Evolutionary conservation across 164 flowering plant genomes (phyloP), one percentile per base, ranked within the genome.

Genomic region (Euptelea pleiosperma): DNA sequence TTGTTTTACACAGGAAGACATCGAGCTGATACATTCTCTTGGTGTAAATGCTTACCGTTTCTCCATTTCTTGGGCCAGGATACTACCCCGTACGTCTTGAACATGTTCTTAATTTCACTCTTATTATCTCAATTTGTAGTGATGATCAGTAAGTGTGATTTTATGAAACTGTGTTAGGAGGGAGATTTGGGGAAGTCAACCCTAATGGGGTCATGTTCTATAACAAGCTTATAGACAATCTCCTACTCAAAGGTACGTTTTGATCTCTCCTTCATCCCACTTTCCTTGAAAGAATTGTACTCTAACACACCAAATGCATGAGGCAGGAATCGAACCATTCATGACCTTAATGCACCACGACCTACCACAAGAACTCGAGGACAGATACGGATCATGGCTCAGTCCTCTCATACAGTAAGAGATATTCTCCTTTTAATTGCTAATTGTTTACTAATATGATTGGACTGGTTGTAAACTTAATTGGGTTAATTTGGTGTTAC

Each of bases 281-380:
- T 3, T 8, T 25, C 1, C 16, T 25, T n/a, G 2, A 5, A 24
- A n/a, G 3, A 9, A 26, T 14, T 12, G n/a, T n/a, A n/a, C 18
- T 54, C 16, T 10, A 8, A 18, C 19, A 45, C 24, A 47, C 4
- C 8, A 26, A 24, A 6, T 31, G 4, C 35, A 15, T 22, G 50
- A 56, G 41, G 45, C 70, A 79, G 87, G 85, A 30, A 73, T 80
- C 8, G 69, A 72, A 36, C 84, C 80, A 6, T 75, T 76, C 58
- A 75, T 79, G 57, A 80, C 84, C 9, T 37, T 82, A 10, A 31
- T 62, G 65, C 87, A 82, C 59, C 6, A 22, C 18, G 83, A 82
- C 25, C 1, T 58, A 11, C 87, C 87, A 2, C 81, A 76, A 61
- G 79, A 71, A 55, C 77, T 80, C 1, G 81, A 78, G 22, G 75